A percentile compares a stretch with the other conserved stretches of the same genome.
Evolutionary conservation across 2,329 filamentous ascomycete genomes (phyloP).

Genomic region (Lasiodiplodia theobromae): DNA sequence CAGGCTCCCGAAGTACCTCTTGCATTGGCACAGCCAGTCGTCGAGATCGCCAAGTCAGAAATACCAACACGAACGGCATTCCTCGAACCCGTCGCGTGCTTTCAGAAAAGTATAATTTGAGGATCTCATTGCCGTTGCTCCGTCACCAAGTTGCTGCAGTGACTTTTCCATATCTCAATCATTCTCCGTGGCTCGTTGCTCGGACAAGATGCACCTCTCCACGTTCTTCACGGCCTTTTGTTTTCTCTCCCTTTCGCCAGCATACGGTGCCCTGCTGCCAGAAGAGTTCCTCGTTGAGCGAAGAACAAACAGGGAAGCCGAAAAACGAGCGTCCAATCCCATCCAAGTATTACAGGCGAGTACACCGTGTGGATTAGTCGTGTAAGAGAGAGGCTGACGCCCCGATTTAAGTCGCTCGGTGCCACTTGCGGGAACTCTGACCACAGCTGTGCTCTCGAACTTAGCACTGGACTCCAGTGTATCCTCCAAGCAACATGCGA

Average conservation of each 20-base stretch:
- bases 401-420: not conserved
- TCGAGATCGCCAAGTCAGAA: slow-evolving; percentile 9
- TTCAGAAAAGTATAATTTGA: slow-evolving; percentile 10
- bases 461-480: slow-evolving; percentile 3
- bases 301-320: not conserved
- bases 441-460: not conserved
- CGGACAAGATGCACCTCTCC: slow-evolving; percentile 5
- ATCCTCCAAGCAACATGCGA: slow-evolving; percentile 8
- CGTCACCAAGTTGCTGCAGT: slow-evolving; percentile 28
- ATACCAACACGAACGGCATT: slow-evolving; percentile 8
- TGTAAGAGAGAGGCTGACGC: not conserved
- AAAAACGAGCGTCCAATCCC: not conserved
- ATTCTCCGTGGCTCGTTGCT: not conserved
- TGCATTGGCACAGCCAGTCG: slow-evolving; percentile 3
- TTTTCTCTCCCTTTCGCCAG: not conserved
- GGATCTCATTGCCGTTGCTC: slow-evolving; percentile 9
- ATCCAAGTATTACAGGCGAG: not conserved
- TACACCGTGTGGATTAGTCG: not conserved
- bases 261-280: not conserved
- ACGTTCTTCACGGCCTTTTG: slow-evolving; percentile 8
- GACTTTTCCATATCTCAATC: slow-evolving; percentile 16
- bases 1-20: not conserved
- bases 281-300: slow-evolving; percentile 3
- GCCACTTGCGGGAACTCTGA: not conserved
- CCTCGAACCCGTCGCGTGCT: not conserved